Conservation (phyloP, 352 stramenopile species). For the Globisporangium cylindrosporum region DNA sequence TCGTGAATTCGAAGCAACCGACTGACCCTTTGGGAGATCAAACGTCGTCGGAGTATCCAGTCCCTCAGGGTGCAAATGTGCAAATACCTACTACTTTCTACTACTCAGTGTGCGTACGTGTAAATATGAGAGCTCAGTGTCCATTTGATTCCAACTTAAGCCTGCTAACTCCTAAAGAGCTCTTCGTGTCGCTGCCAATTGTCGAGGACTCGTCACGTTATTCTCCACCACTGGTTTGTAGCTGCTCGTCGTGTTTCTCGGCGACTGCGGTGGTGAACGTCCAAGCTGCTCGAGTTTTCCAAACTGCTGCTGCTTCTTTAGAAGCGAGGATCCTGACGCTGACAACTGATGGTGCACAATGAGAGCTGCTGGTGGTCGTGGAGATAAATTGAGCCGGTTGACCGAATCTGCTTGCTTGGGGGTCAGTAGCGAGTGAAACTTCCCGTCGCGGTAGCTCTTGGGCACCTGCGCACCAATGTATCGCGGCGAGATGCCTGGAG, state of each 20-base stretch:
- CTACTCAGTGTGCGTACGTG: not conserved
- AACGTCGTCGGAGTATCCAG: not conserved
- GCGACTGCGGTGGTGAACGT: not conserved
- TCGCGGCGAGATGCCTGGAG: constrained; percentile 45
- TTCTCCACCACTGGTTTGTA: not conserved
- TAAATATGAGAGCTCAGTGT: not conserved
- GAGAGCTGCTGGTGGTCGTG: constrained; percentile 18
- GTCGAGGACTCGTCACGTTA: not conserved
- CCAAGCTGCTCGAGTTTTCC: not conserved
- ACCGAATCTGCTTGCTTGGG: constrained; percentile 45
- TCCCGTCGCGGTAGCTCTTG: constrained; percentile 53
- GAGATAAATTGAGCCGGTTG: constrained; percentile 42
- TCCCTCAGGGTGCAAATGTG: not conserved
- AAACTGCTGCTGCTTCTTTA: constrained; percentile 17
- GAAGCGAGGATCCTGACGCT: constrained; percentile 15
- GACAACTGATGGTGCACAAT: constrained; percentile 11
- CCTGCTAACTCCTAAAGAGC: not conserved
- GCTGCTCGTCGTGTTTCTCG: not conserved
- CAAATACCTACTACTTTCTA: not conserved
- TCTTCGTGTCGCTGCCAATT: not conserved
- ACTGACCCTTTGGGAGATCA: not conserved
- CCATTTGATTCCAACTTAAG: not conserved
- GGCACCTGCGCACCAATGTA: constrained; percentile 51
- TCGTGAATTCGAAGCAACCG: not conserved
- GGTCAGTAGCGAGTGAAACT: constrained; percentile 48